These are phyloP conservation scores for Candida ortonii DNA, from an alignment of 805 yeast species.

Conservation along the genomic window DNA sequence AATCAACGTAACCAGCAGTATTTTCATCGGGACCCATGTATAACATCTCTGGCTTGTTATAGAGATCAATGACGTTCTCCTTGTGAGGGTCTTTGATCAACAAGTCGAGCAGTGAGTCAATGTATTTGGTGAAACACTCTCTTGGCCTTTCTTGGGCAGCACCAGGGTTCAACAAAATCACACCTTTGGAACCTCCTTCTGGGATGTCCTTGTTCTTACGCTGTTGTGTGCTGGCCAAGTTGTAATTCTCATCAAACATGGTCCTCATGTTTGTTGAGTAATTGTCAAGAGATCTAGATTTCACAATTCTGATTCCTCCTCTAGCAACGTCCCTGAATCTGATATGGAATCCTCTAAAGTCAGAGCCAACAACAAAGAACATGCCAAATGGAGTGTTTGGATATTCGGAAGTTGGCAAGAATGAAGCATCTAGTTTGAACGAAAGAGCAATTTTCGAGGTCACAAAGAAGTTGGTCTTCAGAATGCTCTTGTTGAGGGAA, in stretches of 20 bases:
- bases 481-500: slow-evolving; percentile 78
- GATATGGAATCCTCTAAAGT: slow-evolving; percentile 95
- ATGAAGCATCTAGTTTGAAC: slow-evolving; percentile 82
- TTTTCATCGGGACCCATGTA: slow-evolving; percentile 99
- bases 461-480: slow-evolving; percentile 91
- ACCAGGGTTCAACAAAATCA: slow-evolving; percentile 73
- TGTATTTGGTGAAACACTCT: slow-evolving; percentile 86
- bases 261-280: slow-evolving; percentile 82
- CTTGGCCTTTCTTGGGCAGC: slow-evolving; percentile 74
- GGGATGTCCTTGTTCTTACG: slow-evolving; percentile 97
- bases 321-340: slow-evolving; percentile 96
- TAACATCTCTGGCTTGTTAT: slow-evolving; percentile 81
- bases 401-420: slow-evolving; percentile 82
- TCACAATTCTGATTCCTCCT: slow-evolving; percentile 96
- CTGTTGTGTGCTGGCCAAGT: slow-evolving; percentile 94
- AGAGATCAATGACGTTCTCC: slow-evolving; percentile 80
- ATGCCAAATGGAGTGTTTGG: slow-evolving; percentile 93
- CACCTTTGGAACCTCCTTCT: slow-evolving; percentile 99
- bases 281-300: slow-evolving; percentile 80
- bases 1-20: slow-evolving; percentile 90
- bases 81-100: slow-evolving; percentile 69
- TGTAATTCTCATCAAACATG: slow-evolving; percentile 94
- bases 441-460: slow-evolving; percentile 94
- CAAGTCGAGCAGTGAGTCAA: slow-evolving; percentile 86
- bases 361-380: slow-evolving; percentile 94